These are phyloP conservation scores for Sporormia fimetaria DNA, from an alignment of 495 filamentous ascomycete genomes.

Conservation along the genomic window DNA sequence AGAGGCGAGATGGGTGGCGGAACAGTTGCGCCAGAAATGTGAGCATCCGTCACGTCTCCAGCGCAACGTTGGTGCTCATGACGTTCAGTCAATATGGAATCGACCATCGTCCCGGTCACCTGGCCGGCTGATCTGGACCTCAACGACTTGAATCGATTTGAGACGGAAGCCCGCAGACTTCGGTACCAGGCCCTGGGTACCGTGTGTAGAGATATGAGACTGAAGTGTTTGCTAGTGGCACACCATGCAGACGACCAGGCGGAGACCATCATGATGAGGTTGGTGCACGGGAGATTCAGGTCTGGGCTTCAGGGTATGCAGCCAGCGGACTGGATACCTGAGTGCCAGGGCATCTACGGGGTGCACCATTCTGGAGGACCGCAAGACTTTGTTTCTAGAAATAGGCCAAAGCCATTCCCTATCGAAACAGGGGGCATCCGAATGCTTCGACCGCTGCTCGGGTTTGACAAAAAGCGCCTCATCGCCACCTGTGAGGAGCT, in stretches of 20 bases:
- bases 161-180: constrained; percentile 62
- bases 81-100: constrained; percentile 34
- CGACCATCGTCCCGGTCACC: constrained; percentile 39
- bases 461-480: constrained; percentile 59
- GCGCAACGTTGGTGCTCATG: not conserved
- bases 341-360: constrained; percentile 64
- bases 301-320: constrained; percentile 63
- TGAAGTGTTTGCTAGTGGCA: constrained; percentile 54
- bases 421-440: constrained; percentile 59
- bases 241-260: constrained; percentile 82
- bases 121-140: constrained; percentile 36
- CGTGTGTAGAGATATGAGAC: constrained; percentile 41
- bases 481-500: constrained; percentile 59
- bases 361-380: constrained; percentile 53
- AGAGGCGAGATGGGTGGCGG: constrained; percentile 54
- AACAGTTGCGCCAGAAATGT: constrained; percentile 36
- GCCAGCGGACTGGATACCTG: constrained; percentile 55
- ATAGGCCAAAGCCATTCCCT: constrained; percentile 18
- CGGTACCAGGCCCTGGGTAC: constrained; percentile 60
- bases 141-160: constrained; percentile 49
- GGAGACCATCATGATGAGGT: constrained; percentile 72
- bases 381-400: not conserved
- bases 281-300: constrained; percentile 49
- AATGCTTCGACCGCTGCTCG: constrained; percentile 64
- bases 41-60: not conserved